These are phyloP conservation scores for Myriosclerotinia duriaeana DNA, from an alignment of 2,329 filamentous ascomycete species.

Conservation along the genomic window DNA sequence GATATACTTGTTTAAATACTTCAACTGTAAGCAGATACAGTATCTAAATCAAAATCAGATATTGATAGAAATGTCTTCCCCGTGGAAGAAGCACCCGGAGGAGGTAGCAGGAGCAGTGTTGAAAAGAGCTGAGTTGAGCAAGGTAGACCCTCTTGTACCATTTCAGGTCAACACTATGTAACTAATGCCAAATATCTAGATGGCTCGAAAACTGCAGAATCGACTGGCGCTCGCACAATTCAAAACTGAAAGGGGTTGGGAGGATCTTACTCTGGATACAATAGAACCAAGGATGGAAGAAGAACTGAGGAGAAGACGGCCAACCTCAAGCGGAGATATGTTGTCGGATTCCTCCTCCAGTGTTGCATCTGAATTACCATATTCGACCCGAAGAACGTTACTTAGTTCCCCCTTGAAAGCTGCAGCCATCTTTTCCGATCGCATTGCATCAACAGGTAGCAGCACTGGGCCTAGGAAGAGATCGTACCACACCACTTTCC, in stretches of 20 bases:
- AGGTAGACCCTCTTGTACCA: slow-evolving; percentile 52
- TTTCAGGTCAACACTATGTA: slow-evolving; percentile 22
- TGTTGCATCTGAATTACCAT: slow-evolving; percentile 74
- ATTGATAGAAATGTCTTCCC: slow-evolving; percentile 53
- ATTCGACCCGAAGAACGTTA: slow-evolving; percentile 54
- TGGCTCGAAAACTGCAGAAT: slow-evolving; percentile 89
- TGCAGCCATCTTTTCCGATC: slow-evolving; percentile 75
- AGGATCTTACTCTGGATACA: slow-evolving; percentile 80
- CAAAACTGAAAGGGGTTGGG: slow-evolving; percentile 95
- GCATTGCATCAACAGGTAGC: slow-evolving; percentile 68
- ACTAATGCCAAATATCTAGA: slow-evolving; percentile 55
- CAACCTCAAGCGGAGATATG: slow-evolving; percentile 65
- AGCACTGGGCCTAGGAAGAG: slow-evolving; percentile 66
- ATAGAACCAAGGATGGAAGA: slow-evolving; percentile 84
- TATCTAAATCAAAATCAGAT: slow-evolving; percentile 1
- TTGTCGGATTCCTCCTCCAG: slow-evolving; percentile 81
- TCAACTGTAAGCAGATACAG: not conserved
- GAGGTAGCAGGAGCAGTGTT: slow-evolving; percentile 67
- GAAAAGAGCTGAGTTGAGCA: slow-evolving; percentile 72
- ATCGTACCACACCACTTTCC: slow-evolving; percentile 59
- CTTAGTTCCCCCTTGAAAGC: slow-evolving; percentile 86
- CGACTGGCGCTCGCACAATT: slow-evolving; percentile 93
- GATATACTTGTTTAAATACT: not conserved
- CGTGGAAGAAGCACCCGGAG: slow-evolving; percentile 63
- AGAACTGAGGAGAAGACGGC: slow-evolving; percentile 66